Percentiles rank a stretch among this genome's conserved stretches.
These are phyloP conservation scores for Agrostemma githago DNA, from an alignment of 148 eudicot species.

Conservation along the genomic window DNA sequence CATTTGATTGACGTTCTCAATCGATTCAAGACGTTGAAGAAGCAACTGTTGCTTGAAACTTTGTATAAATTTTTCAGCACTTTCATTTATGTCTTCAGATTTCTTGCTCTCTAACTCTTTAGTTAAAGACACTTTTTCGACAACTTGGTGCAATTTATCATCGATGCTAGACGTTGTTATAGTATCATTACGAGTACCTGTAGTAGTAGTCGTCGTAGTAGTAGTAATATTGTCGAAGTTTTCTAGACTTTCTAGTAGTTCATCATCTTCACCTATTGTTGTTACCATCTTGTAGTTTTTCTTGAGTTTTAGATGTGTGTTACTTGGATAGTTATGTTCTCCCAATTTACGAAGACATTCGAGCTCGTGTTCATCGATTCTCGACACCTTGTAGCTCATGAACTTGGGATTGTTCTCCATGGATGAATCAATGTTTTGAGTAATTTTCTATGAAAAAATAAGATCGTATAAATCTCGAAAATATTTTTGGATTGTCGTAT, in stretches of 20 bases:
- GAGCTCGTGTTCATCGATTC: slow-evolving; percentile 4
- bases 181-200: background rate
- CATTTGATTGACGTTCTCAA: slow-evolving; percentile 65
- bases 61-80: slow-evolving; percentile 73
- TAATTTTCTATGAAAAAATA: background rate
- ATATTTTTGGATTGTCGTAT: too few relatives aligned
- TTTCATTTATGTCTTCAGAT: slow-evolving; percentile 49
- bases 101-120: slow-evolving; percentile 29
- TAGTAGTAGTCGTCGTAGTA: background rate
- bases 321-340: background rate
- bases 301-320: background rate
- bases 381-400: slow-evolving; percentile 4
- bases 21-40: slow-evolving; percentile 75
- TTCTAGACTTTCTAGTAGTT: slow-evolving; percentile 3
- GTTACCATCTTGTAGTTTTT: slow-evolving; percentile 2
- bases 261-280: slow-evolving; percentile 18
- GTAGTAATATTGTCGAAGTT: background rate
- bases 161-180: background rate
- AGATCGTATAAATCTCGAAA: too few relatives aligned
- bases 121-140: background rate
- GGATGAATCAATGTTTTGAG: background rate
- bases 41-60: slow-evolving; percentile 61
- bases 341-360: slow-evolving; percentile 4
- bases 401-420: background rate
- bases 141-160: background rate